Conservation (phyloP, 164 flowering plant genomes). For the Cinnamomum chago region DNA sequence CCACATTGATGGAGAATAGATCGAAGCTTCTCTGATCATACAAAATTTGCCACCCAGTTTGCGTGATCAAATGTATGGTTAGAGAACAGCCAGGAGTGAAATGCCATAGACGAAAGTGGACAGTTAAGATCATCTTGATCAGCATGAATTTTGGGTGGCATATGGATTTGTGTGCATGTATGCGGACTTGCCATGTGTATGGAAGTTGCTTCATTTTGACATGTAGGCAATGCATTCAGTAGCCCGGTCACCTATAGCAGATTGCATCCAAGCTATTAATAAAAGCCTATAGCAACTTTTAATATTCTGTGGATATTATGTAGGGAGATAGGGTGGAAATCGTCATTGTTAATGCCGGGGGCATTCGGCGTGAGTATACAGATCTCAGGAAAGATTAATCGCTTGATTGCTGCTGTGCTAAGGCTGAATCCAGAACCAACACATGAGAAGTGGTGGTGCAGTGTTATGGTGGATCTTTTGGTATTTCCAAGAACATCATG, state of each 20-base stretch:
- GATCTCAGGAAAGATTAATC: slow-evolving; percentile 78
- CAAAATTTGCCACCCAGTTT: not conserved
- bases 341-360: slow-evolving; percentile 58
- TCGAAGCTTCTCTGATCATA: not conserved
- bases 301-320: not conserved
- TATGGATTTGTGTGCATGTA: not conserved
- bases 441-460: not conserved
- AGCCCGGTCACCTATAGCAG: not conserved
- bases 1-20: not conserved
- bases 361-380: slow-evolving; percentile 58
- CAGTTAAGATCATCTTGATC: not conserved
- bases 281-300: not conserved
- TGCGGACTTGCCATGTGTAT: too few species aligned
- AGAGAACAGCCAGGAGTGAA: not conserved
- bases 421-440: not conserved
- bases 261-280: not conserved
- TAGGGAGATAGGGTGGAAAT: slow-evolving; percentile 95
- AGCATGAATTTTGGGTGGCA: not conserved
- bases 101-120: not conserved
- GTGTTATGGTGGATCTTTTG: not conserved
- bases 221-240: not conserved
- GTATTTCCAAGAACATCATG: not conserved
- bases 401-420: slow-evolving; percentile 1
- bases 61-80: not conserved
- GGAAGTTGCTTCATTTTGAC: not conserved